Evolutionary conservation across 2,329 filamentous ascomycete species (phyloP).

Genomic region (Lachnellula suecica): DNA sequence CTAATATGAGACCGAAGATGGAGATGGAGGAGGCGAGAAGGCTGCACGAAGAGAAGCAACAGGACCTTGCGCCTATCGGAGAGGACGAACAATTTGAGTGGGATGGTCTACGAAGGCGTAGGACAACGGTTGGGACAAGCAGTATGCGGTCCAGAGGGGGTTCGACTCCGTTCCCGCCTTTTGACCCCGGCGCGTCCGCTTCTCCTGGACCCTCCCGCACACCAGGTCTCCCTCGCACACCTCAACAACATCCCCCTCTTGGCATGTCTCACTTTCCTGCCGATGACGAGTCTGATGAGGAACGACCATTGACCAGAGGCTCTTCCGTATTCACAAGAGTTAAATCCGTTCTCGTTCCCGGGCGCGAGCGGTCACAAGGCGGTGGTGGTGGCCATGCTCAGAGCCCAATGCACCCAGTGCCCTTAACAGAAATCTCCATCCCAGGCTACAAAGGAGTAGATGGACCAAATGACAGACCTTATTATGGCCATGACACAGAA

Average conservation of each 20-base stretch:
- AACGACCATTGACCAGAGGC: conserved; percentile 46
- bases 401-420: conserved; percentile 60
- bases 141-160: conserved; percentile 29
- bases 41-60: conserved; percentile 74
- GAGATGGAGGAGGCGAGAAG: conserved; percentile 78
- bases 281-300: conserved; percentile 57
- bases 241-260: conserved; percentile 65
- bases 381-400: conserved; percentile 38
- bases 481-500: conserved; percentile 33
- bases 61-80: conserved; percentile 72
- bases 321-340: conserved; percentile 45
- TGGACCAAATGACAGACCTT: conserved; percentile 38
- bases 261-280: conserved; percentile 85
- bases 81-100: conserved; percentile 81
- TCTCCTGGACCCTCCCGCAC: conserved; percentile 28
- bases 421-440: conserved; percentile 59
- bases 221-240: conserved; percentile 3
- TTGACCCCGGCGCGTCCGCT: conserved; percentile 1
- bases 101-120: conserved; percentile 81
- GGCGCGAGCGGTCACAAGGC: conserved; percentile 18
- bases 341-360: conserved; percentile 30
- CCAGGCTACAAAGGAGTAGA: conserved; percentile 43
- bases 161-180: conserved; percentile 30
- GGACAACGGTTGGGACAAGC: conserved; percentile 46
- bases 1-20: conserved; percentile 70